Evolutionary conservation across 257 asterid genomes (phyloP), one percentile per base, ranked within the genome.

Genomic region (Solanum lycopersicoides): DNA sequence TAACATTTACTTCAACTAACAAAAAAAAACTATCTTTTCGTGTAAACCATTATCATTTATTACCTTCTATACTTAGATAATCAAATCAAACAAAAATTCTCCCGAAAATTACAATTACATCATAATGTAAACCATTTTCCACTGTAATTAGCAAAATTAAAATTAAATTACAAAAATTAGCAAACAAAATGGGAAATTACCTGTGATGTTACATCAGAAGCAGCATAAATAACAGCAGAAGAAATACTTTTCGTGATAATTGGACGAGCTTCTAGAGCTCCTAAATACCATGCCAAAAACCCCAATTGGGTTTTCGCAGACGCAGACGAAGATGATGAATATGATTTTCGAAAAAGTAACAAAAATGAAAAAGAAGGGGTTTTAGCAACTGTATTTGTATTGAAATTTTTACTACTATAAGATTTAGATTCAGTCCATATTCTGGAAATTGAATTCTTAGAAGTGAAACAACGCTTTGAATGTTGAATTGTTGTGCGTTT

Each of bases 131-230:
- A 76, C 16, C n/a, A 77, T n/a, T 77, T 41, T 41, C 34, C 82
- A 20, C 65, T 56, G 65, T 18, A 56, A 56, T 7, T 56, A 56
- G n/a, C 65, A 56, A 56, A 28, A 56, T 56, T 53, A 50, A 50
- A 50, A 50, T 50, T 53, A 23, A 75, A 11, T 30, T 75, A n/a
- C 45, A 39, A 75, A 39, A 75, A 21, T 23, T 23, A 76, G 7
- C 56, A 21, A 45, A 45, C 13, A 21, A 12, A 88, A 88, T 15
- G 6, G 83, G 74, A 47, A 59, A 87, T 84, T 82, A 92, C 98
- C 98, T 96, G 99, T 15, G 99, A 94, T 39, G 99, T 92, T 11
- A 91, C 69, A 86, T 96, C 99, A 50, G 99, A 97, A 18, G 94
- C 97, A 9, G 94, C 98, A 84, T 95, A 95, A 72, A 96, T 96